Base-by-base conservation (phyloP, 2,329 filamentous ascomycete species). In the Chrysosporium keratinophilum region DNA sequence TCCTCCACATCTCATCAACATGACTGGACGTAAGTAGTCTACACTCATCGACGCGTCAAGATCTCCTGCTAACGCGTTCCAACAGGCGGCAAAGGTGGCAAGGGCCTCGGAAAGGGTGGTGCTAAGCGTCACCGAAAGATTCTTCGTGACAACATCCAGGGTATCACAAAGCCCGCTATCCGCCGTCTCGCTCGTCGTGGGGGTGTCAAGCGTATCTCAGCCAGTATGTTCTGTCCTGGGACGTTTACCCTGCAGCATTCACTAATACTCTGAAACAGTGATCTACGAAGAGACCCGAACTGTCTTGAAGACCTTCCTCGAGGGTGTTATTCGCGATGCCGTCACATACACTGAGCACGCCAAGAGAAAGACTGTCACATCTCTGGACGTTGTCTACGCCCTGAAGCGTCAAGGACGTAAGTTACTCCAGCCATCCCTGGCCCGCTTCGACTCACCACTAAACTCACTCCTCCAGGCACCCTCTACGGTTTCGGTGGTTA, bases 61-160 rank as follows among this genome's bases (percentile, higher is more conserved):
- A 12, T 11, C 17, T 9, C 51, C 48, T 34, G 70, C 76, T 82
- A 67, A 82, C 76, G 63, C 64, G 65, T 66, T 54, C 41, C 56
- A 59, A 60, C 58, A 93, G 88, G 88, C 74, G 88, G 88, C 74
- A 94, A 95, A 79, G 89, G 89, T 76, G 90, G 90, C 73, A 95
- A 95, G 84, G 90, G 89, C 74, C 88, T 95, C 76, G 90, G 90
- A 74, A 95, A 95, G 84, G 90, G 90, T 64, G 90, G 90, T 75
- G 91, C 91, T 77, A 97, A 96, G 87, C 90, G 90, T 77, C 90
- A 96, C 79, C 85, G 91, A 71, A 96, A 96, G 87, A 96, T 96
- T 80, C 82, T 96, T 75, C 88, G 90, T 77, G 90, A 95, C 86
- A 96, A 95, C 87, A 96, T 96, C 72, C 90, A 96, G 80, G 90